Base-by-base conservation (phyloP, 345 rosid species). In the Laguncularia racemosa region DNA sequence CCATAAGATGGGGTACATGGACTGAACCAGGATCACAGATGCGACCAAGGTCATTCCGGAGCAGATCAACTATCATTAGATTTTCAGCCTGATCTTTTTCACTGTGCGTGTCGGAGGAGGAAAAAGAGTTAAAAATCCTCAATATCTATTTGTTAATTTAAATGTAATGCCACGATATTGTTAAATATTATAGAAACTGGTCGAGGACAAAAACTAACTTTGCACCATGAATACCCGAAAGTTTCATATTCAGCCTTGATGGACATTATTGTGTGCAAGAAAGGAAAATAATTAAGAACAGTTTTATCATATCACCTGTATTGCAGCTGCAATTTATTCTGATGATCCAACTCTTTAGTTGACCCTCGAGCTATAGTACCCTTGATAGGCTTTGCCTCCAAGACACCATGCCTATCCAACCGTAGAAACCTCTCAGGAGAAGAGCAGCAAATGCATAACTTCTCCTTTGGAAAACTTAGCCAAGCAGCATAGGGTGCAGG, bases 41-140 rank as follows among this genome's bases (percentile, higher is more conserved):
- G 49, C 91, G 88, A 14, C 97, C 99, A 16, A 89, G 95, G 71
- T 85, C 99, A 52, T 93, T 93, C 73, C 97, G 83, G 50, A 89
- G 76, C 54, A 93, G 99, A 71, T 93, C 99, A 0, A 93, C 96
- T 40, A 93, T 93, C 99, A 93, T 93, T 63, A 89, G 78, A 74
- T 93, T 93, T 73, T 93, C 99, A 1, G 99, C 91, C 72, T 89
- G 97, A 67, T 89, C 95, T 84, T 93, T 93, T 77, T 89, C 97
- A 65, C 99, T 93, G 89, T 56, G 11, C 15, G 12, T 26, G 50
- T 60, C 58, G 40, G 52, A 12, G 50, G 58, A 2, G 16, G 15
- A 61, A 51, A 45, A 14, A 28, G 45, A 20, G 58, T 43, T 12
- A 12, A 23, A n/a, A 0, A 23, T 33, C 40, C 7, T 33, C 40